phyloP scores from a whole-genome alignment of 78 protist genomes.

The Dictyostelium intermedium region DNA sequence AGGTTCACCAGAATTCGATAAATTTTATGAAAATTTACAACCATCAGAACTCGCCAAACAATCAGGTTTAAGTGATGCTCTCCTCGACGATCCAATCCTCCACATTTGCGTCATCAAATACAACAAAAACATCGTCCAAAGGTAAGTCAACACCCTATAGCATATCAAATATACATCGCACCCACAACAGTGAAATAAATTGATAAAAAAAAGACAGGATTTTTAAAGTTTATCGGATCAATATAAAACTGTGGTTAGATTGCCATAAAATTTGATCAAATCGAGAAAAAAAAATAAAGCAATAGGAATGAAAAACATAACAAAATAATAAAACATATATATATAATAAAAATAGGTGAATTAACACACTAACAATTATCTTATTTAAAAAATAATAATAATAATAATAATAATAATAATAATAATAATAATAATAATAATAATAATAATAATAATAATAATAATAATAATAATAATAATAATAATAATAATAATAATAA shows the following conservation, averaged over 20 bases:
- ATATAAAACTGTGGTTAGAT: too few species aligned
- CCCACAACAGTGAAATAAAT: background rate
- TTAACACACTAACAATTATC: too few species aligned
- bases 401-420: background rate
- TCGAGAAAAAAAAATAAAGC: too few species aligned
- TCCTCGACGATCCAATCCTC: constrained; percentile 73
- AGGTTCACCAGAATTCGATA: constrained; percentile 74
- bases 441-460: background rate
- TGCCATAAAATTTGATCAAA: too few species aligned
- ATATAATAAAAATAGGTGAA: too few species aligned
- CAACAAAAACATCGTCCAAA: constrained; percentile 64
- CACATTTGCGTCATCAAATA: constrained; percentile 74
- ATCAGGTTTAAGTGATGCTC: constrained; percentile 62
- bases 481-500: background rate
- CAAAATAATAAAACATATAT: too few species aligned
- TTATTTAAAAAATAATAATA: background rate
- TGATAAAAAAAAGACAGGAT: background rate
- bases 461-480: background rate
- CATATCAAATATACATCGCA: too few species aligned
- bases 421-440: background rate
- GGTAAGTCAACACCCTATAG: constrained; percentile 22
- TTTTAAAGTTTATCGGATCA: too few species aligned
- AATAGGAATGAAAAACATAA: too few species aligned
- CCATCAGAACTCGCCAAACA: constrained; percentile 27
- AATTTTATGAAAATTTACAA: constrained; percentile 13